A percentile compares a stretch with the other conserved stretches of the same genome.
These are phyloP conservation scores for Aureobasidium vineae DNA, from an alignment of 2,329 filamentous ascomycete species.

Conservation along the genomic window DNA sequence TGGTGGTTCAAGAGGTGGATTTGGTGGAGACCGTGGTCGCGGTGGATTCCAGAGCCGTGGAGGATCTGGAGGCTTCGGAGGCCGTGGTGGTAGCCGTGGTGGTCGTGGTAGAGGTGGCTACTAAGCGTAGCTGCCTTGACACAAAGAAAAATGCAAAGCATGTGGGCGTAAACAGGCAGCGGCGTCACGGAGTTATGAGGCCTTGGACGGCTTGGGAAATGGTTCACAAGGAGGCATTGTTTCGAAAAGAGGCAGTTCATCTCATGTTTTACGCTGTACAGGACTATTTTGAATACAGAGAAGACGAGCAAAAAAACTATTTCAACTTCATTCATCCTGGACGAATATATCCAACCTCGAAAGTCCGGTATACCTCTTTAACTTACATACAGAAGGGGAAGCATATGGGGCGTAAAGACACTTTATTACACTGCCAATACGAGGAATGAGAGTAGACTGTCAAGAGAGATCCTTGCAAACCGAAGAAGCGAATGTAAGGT, in stretches of 20 bases:
- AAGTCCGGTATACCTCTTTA: too few species aligned
- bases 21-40: neutral
- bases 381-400: too few species aligned
- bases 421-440: too few species aligned
- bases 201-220: slow-evolving; percentile 23
- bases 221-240: slow-evolving; percentile 22
- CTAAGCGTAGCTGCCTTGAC: slow-evolving; percentile 4
- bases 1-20: slow-evolving; percentile 20
- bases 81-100: slow-evolving; percentile 12
- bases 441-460: too few species aligned
- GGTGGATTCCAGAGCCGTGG: slow-evolving; percentile 15
- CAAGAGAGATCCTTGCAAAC: too few species aligned
- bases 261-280: slow-evolving; percentile 27
- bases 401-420: neutral
- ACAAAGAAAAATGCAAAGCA: slow-evolving; percentile 22
- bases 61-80: neutral
- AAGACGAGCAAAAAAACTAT: slow-evolving; percentile 19
- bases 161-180: slow-evolving; percentile 25
- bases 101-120: slow-evolving; percentile 16
- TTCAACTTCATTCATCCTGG: slow-evolving; percentile 1
- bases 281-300: slow-evolving; percentile 23
- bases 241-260: slow-evolving; percentile 23
- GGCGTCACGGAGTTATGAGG: slow-evolving; percentile 24
- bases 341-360: neutral
- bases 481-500: too few species aligned